Evolutionary conservation across 129 eudicot genomes (phyloP).

Genomic region (Ambrosia artemisiifolia): DNA sequence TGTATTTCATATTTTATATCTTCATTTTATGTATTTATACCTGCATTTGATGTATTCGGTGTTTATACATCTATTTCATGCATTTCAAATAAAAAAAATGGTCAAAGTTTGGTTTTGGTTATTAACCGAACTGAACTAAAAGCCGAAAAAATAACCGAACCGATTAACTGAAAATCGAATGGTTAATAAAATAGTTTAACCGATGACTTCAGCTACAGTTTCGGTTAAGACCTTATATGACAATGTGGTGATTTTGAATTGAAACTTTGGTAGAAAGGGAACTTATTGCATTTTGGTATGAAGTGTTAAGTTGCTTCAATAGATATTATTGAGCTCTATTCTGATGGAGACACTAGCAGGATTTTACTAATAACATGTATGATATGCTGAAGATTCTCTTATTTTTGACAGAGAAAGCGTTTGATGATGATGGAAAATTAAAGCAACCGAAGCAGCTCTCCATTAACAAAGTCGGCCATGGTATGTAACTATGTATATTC

Average conservation of each 20-base stretch:
- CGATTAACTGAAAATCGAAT: too few species aligned
- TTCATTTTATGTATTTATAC: too few species aligned
- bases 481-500: conserved; percentile 30
- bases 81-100: too few species aligned
- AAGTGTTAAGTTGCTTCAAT: conserved; percentile 1
- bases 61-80: too few species aligned
- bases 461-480: conserved; percentile 99
- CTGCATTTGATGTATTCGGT: too few species aligned
- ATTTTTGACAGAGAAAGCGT: conserved; percentile 75
- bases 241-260: neutral
- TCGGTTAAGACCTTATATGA: neutral
- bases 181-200: too few species aligned
- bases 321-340: neutral
- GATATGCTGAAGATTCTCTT: conserved; percentile 12
- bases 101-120: too few species aligned
- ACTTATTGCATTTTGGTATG: neutral
- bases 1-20: too few species aligned
- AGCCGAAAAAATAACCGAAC: too few species aligned
- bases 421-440: conserved; percentile 80
- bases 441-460: conserved; percentile 93
- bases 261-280: neutral
- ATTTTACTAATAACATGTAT: neutral
- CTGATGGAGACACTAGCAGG: neutral
- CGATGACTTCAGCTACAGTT: too few species aligned
- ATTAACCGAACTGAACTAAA: too few species aligned